A percentile compares a stretch with the other conserved stretches of the same genome.
These are phyloP conservation scores for Bacterosira constricta DNA, from an alignment of 108 stramenopile species.

Conservation along the genomic window DNA sequence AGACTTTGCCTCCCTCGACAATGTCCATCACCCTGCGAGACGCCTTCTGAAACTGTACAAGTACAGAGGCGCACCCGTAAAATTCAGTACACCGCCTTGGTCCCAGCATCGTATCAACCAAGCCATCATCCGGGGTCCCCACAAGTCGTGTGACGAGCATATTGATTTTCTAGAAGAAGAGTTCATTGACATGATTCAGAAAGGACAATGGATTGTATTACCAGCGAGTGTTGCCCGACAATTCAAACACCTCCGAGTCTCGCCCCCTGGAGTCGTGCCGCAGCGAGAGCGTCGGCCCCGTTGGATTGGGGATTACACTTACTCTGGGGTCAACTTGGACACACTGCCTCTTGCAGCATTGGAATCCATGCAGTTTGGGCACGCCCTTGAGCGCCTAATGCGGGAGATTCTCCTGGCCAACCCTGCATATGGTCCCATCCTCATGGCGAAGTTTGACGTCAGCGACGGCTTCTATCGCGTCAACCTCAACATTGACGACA, in stretches of 20 bases:
- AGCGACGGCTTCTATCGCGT: constrained; percentile 12
- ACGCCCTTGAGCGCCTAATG: constrained; percentile 9
- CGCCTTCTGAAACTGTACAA: constrained; percentile 25
- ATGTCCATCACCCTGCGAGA: constrained; percentile 28
- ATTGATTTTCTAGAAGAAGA: constrained; percentile 2
- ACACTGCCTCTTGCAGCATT: constrained; percentile 15
- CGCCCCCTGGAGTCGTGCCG: constrained; percentile 37
- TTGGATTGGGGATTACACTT: constrained; percentile 33
- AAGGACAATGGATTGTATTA: constrained; percentile 28
- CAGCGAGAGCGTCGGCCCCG: constrained; percentile 43
- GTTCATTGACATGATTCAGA: constrained; percentile 3
- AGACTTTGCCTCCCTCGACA: constrained; percentile 9
- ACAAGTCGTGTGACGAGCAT: constrained; percentile 1
- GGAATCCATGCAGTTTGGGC: constrained; percentile 21
- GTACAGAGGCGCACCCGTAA: constrained; percentile 26
- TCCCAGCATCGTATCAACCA: background rate
- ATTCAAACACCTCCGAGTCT: constrained; percentile 6
- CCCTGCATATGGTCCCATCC: background rate
- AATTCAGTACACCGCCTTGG: constrained; percentile 25
- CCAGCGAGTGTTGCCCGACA: constrained; percentile 17
- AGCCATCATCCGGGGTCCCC: constrained; percentile 1
- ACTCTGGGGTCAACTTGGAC: constrained; percentile 19
- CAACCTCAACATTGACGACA: background rate
- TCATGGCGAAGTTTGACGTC: background rate
- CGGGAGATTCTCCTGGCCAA: background rate